These are phyloP conservation scores for Phytophthora pistaciae DNA, from an alignment of 352 stramenopile genomes.

Conservation along the genomic window DNA sequence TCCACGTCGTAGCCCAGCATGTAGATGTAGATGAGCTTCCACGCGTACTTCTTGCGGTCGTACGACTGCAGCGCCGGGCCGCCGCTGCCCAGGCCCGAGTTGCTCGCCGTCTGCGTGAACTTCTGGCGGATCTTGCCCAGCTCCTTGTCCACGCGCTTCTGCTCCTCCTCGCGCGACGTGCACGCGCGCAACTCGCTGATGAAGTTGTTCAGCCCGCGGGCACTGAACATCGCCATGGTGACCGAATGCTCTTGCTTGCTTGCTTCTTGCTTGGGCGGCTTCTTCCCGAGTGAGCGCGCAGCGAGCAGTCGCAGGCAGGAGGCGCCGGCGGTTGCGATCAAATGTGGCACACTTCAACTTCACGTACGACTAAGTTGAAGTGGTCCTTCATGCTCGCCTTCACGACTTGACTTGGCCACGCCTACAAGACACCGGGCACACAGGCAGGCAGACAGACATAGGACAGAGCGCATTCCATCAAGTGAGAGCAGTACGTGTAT, in stretches of 20 bases:
- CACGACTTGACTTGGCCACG: not conserved
- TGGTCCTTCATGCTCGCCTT: not conserved
- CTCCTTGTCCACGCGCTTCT: constrained; percentile 97
- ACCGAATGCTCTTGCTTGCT: not conserved
- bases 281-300: constrained; percentile 21
- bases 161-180: constrained; percentile 93
- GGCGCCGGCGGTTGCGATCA: constrained; percentile 1
- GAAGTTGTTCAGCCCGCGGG: constrained; percentile 85
- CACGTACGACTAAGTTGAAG: not conserved
- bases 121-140: constrained; percentile 98
- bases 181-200: constrained; percentile 82
- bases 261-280: constrained; percentile 6
- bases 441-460: not conserved
- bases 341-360: not conserved
- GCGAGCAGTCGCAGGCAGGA: not conserved
- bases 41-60: constrained; percentile 99
- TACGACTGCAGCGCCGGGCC: constrained; percentile 91
- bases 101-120: constrained; percentile 86
- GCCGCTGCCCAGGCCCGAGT: constrained; percentile 26
- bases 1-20: constrained; percentile 99
- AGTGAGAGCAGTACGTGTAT: constrained; percentile 37
- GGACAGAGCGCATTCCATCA: not conserved
- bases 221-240: constrained; percentile 84
- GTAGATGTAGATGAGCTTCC: constrained; percentile 99
- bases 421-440: not conserved